Evolutionary conservation across 2,329 filamentous ascomycete species (phyloP).

Genomic region (Aureobasidium lini): DNA sequence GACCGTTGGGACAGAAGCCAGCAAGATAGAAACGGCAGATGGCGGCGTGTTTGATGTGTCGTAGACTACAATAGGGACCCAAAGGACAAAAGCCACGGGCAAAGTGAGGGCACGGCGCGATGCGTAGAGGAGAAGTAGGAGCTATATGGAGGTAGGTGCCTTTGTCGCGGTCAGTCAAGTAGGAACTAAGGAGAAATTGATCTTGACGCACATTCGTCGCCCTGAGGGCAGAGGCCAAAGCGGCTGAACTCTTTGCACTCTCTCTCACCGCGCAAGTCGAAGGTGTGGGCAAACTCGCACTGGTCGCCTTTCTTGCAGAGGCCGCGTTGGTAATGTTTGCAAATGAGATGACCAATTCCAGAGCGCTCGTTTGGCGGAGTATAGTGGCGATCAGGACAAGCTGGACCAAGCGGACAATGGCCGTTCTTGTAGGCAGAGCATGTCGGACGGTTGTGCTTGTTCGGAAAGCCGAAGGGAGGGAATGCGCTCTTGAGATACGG

Average conservation of each 20-base stretch:
- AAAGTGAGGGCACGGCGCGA: constrained; percentile 73
- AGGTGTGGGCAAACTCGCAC: constrained; percentile 98
- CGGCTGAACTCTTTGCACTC: constrained; percentile 95
- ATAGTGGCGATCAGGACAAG: constrained; percentile 77
- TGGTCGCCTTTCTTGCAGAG: constrained; percentile 95
- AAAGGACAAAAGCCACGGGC: constrained; percentile 91
- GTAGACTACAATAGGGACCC: constrained; percentile 78
- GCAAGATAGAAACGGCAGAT: constrained; percentile 82
- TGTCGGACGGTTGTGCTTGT: constrained; percentile 47
- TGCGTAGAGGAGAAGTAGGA: constrained; percentile 53
- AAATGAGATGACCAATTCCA: constrained; percentile 58
- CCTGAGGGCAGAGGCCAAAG: constrained; percentile 91
- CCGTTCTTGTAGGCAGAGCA: constrained; percentile 83
- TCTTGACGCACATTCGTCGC: constrained; percentile 71
- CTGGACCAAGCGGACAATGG: constrained; percentile 76
- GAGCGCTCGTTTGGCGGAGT: constrained; percentile 37
- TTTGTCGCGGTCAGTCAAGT: constrained; percentile 29
- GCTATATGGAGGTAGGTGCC: constrained; percentile 41
- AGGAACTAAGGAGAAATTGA: constrained; percentile 69
- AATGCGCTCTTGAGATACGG: constrained; percentile 25
- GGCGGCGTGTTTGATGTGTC: constrained; percentile 68
- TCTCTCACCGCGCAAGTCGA: constrained; percentile 96
- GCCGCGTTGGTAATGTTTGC: constrained; percentile 97
- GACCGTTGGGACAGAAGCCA: constrained; percentile 85
- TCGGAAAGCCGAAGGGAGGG: constrained; percentile 27